Percentiles rank a stretch among this genome's conserved stretches.
Evolutionary conservation across 768 basidiomycete genomes (phyloP).

Genomic region (Rhodosporidiobolus odoratus): DNA sequence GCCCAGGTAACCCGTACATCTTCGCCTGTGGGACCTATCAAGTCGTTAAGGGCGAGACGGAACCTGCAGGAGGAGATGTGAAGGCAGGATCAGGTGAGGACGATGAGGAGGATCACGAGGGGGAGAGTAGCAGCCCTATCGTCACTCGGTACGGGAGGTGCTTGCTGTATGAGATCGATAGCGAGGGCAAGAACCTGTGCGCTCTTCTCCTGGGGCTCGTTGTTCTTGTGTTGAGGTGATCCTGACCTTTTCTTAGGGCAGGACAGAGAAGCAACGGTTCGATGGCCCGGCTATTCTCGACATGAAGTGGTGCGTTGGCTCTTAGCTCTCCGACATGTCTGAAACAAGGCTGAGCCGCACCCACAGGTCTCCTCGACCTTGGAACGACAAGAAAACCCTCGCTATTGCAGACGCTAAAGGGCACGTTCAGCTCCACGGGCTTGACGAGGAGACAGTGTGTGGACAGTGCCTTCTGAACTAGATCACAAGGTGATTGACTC

Average conservation of each 20-base stretch:
- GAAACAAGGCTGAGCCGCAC: background rate
- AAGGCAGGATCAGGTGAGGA: conserved; percentile 23
- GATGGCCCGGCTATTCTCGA: conserved; percentile 78
- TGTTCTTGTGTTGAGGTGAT: no score
- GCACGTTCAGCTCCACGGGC: conserved; percentile 60
- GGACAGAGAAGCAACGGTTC: conserved; percentile 61
- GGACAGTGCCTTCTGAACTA: background rate
- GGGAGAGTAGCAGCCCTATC: background rate
- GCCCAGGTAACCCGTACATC: conserved; percentile 63
- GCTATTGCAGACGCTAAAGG: conserved; percentile 84
- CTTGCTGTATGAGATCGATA: conserved; percentile 36
- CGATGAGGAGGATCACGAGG: conserved; percentile 28
- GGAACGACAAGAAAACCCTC: conserved; percentile 48
- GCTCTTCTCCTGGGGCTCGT: conserved; percentile 10
- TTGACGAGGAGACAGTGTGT: conserved; percentile 54
- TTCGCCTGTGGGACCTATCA: conserved; percentile 91
- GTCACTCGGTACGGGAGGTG: conserved; percentile 39
- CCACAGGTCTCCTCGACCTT: conserved; percentile 20
- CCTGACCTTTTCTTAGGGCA: conserved; percentile 25
- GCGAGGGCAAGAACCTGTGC: conserved; percentile 30
- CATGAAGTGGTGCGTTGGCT: conserved; percentile 81
- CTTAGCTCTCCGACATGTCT: background rate
- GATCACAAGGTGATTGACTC: background rate
- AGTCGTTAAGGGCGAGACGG: conserved; percentile 53
- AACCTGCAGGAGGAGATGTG: background rate